These are phyloP conservation scores for Elsinoe australis DNA, from an alignment of 2,329 filamentous ascomycete genomes.

Conservation along the genomic window DNA sequence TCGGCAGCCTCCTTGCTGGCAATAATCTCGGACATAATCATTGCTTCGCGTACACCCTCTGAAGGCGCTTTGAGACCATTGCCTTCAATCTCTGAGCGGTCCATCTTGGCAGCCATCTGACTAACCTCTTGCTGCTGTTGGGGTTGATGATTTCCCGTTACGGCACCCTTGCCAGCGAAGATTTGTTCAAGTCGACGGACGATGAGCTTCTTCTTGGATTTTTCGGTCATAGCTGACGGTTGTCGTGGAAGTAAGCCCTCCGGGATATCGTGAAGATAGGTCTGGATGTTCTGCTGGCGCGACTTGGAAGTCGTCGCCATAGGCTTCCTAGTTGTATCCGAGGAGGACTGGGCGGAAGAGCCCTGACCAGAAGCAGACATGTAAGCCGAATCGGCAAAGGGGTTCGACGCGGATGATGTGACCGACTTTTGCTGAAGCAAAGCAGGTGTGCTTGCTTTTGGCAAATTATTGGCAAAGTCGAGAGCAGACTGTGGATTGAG, in stretches of 20 bases:
- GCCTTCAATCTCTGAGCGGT: constrained; percentile 36
- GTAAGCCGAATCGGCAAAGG: constrained; percentile 49
- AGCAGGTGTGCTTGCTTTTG: constrained; percentile 29
- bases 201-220: constrained; percentile 67
- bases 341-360: constrained; percentile 32
- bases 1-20: constrained; percentile 6
- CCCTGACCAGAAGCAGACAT: constrained; percentile 50
- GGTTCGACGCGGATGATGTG: constrained; percentile 49
- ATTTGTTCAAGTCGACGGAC: constrained; percentile 71
- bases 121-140: constrained; percentile 53
- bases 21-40: constrained; percentile 34
- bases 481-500: constrained; percentile 46
- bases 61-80: constrained; percentile 29
- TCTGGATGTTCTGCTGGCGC: constrained; percentile 55
- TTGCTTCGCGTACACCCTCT: constrained; percentile 42
- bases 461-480: constrained; percentile 22
- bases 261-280: constrained; percentile 65
- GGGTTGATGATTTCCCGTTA: constrained; percentile 38
- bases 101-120: constrained; percentile 45
- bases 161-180: constrained; percentile 62
- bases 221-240: constrained; percentile 55
- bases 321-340: constrained; percentile 22
- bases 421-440: constrained; percentile 51
- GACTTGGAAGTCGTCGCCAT: constrained; percentile 25
- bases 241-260: constrained; percentile 58